phyloP scores from a whole-genome alignment of 2,329 filamentous ascomycete genomes.

The Davidsoniella virescens region DNA sequence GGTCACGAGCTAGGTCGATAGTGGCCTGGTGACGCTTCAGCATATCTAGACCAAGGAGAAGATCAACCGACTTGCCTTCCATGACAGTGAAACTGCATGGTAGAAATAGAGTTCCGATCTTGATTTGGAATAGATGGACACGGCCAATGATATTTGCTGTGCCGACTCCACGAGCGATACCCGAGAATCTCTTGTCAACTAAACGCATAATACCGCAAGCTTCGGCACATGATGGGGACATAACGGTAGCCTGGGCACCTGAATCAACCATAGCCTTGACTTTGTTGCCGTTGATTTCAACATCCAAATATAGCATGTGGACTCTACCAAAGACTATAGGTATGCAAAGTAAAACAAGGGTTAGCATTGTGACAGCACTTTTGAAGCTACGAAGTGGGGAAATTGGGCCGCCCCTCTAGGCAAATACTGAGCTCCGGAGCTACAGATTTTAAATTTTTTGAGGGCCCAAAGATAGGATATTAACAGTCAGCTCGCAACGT shows the following conservation, averaged over 20 bases:
- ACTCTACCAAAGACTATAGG: conserved; percentile 74
- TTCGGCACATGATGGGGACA: conserved; percentile 87
- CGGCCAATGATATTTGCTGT: conserved; percentile 89
- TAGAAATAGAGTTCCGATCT: conserved; percentile 72
- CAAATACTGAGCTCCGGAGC: too few relatives aligned
- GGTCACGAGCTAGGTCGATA: conserved; percentile 74
- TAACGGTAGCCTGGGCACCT: conserved; percentile 93
- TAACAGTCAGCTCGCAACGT: conserved; percentile 18
- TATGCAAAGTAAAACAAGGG: background rate
- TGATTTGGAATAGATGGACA: conserved; percentile 89
- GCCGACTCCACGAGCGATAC: conserved; percentile 82
- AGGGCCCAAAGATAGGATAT: too few relatives aligned
- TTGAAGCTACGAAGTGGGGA: too few relatives aligned
- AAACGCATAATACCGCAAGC: conserved; percentile 91
- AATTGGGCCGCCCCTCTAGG: too few relatives aligned
- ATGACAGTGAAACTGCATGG: conserved; percentile 97
- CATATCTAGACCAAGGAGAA: conserved; percentile 90
- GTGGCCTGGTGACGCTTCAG: conserved; percentile 86
- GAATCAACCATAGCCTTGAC: conserved; percentile 97
- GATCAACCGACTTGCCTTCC: conserved; percentile 93
- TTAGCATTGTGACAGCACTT: background rate
- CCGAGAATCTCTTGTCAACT: conserved; percentile 80
- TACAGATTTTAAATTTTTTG: too few relatives aligned
- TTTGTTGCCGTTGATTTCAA: conserved; percentile 81
- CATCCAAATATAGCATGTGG: conserved; percentile 90